Conservation (phyloP, 2,329 filamentous ascomycete genomes). For the Elsinoe fawcettii region DNA sequence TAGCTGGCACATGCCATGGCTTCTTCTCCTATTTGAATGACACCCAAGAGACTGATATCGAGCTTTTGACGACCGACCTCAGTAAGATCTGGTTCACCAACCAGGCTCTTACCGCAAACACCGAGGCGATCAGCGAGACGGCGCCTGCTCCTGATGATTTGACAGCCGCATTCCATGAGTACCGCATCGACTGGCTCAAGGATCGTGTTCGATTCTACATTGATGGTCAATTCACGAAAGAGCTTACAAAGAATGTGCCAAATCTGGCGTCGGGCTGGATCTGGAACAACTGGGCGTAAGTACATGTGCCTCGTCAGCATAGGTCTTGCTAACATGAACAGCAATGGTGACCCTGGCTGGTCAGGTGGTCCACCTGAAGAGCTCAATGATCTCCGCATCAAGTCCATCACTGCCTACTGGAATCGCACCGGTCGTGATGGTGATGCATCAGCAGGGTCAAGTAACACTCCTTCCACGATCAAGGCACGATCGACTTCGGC, state of each 20-base stretch:
- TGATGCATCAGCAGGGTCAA: neutral
- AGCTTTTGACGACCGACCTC: conserved; percentile 30
- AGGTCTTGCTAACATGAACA: neutral
- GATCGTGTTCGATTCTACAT: conserved; percentile 60
- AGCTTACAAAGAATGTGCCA: conserved; percentile 40
- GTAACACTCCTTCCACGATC: neutral
- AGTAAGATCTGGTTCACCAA: conserved; percentile 40
- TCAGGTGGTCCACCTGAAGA: conserved; percentile 58
- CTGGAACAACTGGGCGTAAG: conserved; percentile 61
- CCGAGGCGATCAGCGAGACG: conserved; percentile 52
- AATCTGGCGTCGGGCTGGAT: conserved; percentile 56
- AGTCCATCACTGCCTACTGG: conserved; percentile 71
- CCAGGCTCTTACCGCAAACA: conserved; percentile 56
- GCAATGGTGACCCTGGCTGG: conserved; percentile 63
- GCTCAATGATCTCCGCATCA: conserved; percentile 58
- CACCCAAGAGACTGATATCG: conserved; percentile 73
- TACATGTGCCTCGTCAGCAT: neutral
- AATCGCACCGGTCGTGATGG: conserved; percentile 38
- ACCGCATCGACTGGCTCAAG: conserved; percentile 66
- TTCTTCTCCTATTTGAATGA: conserved; percentile 82
- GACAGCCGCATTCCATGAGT: conserved; percentile 66
- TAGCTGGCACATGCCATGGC: conserved; percentile 62
- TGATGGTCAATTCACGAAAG: conserved; percentile 54
- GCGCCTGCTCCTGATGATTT: conserved; percentile 53
- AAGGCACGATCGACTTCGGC: neutral